These are phyloP conservation scores for Penicillium occitanis DNA, from an alignment of 2,329 filamentous ascomycete genomes.

Conservation along the genomic window DNA sequence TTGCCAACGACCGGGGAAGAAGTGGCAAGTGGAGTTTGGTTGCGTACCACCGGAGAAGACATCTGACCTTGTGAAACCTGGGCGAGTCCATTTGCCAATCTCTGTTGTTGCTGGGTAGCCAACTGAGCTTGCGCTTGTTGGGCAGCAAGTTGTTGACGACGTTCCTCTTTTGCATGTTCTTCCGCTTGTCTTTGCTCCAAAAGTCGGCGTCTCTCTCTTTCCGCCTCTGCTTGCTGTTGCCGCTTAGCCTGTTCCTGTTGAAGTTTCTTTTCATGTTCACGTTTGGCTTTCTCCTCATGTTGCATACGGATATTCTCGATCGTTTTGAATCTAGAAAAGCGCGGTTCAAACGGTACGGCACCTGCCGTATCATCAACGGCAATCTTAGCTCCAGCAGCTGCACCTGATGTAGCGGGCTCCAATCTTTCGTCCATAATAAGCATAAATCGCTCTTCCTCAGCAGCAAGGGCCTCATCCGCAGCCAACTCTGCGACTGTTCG, in stretches of 20 bases:
- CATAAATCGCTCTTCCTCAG: conserved; percentile 89
- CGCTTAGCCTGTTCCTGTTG: conserved; percentile 52
- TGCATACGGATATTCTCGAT: conserved; percentile 80
- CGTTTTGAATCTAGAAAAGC: conserved; percentile 89
- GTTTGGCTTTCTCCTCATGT: conserved; percentile 66
- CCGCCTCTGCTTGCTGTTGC: conserved; percentile 49
- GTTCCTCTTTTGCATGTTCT: conserved; percentile 45
- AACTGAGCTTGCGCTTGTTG: conserved; percentile 49
- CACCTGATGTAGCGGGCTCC: conserved; percentile 58
- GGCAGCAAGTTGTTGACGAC: conserved; percentile 43
- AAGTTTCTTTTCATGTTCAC: conserved; percentile 49
- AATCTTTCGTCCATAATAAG: conserved; percentile 84
- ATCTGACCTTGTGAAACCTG: conserved; percentile 42
- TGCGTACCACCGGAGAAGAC: conserved; percentile 49
- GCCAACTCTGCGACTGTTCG: conserved; percentile 92
- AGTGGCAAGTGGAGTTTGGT: conserved; percentile 47
- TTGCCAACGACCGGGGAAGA: conserved; percentile 48
- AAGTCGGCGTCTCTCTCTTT: conserved; percentile 50
- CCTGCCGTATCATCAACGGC: conserved; percentile 72
- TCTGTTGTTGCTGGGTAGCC: conserved; percentile 49
- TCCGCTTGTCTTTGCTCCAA: conserved; percentile 45
- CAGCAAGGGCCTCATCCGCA: conserved; percentile 87
- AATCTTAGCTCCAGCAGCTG: conserved; percentile 58
- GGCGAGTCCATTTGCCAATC: conserved; percentile 47
- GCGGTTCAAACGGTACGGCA: conserved; percentile 73